These are phyloP conservation scores for Graphilbum sp. DNA, from an alignment of 2,329 filamentous ascomycete species.

Conservation along the genomic window DNA sequence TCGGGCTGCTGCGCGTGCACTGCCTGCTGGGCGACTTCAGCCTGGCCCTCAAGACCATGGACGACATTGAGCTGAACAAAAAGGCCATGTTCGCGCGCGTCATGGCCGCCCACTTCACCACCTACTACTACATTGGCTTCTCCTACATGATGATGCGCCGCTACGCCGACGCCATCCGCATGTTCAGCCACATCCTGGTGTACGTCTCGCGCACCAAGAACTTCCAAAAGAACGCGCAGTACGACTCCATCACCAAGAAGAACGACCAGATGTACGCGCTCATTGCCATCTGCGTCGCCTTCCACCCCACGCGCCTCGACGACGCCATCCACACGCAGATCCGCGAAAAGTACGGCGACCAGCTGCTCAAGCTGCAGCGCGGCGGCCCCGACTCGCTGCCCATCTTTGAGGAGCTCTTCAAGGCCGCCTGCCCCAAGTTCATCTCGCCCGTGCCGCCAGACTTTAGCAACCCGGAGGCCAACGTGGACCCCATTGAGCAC, in stretches of 20 bases:
- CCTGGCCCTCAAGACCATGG: constrained; percentile 93
- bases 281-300: constrained; percentile 95
- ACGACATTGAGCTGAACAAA: constrained; percentile 99
- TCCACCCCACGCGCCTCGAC: constrained; percentile 91
- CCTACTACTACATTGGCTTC: constrained; percentile 99
- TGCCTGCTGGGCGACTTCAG: constrained; percentile 95
- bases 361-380: constrained; percentile 90
- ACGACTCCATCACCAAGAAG: constrained; percentile 99
- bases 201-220: constrained; percentile 99
- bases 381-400: constrained; percentile 90
- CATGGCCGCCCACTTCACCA: constrained; percentile 99
- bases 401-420: constrained; percentile 97
- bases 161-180: constrained; percentile 97
- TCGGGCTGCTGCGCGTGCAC: constrained; percentile 90
- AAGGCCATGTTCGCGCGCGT: constrained; percentile 99
- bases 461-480: constrained; percentile 91
- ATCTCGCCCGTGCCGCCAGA: constrained; percentile 94
- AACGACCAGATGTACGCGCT: constrained; percentile 99
- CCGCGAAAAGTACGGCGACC: constrained; percentile 97
- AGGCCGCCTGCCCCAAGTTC: constrained; percentile 96
- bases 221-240: constrained; percentile 98
- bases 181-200: constrained; percentile 99
- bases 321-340: constrained; percentile 98
- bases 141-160: constrained; percentile 99
- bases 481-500: constrained; percentile 94